Evolutionary conservation across 1,139 yeast species (phyloP), one percentile per base, ranked within the genome.

Genomic region (Magnusiomyces suaveolens): DNA sequence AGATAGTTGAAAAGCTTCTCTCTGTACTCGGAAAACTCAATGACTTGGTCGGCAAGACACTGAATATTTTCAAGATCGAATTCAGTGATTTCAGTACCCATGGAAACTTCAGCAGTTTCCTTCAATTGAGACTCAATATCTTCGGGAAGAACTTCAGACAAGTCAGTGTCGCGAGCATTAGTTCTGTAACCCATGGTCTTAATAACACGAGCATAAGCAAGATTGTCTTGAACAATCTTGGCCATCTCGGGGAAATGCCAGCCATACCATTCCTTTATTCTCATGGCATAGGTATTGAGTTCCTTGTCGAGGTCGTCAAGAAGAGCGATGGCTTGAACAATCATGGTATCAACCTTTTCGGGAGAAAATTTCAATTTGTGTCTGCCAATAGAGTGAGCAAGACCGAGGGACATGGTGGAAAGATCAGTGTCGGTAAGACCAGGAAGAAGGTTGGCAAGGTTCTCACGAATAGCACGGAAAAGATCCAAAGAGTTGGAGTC

Each of bases 211-310:
- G 75, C 72, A 71, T 82, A 90, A 54, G 96, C 95, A 67, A 87
- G 92, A 63, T 96, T 90, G 73, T 92, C 98, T 64, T 87, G 83
- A 64, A 90, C 89, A 70, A 92, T 88, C 79, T 92, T 92, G 68
- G 96, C 96, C 81, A 92, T 81, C 75, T 92, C 99, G 47, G 99
- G 99, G 83, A 92, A 94, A 73, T 92, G 99, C 99, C 99, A 92
- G 62, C 98, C 97, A 75, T 94, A 92, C 99, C 99, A 92, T 77
- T 92, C 99, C 77, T 90, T 90, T 70, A 75, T 70, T 77, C 99
- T 84, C 99, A 92, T 92, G 63, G 97, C 90, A 68, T 87, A 92
- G 52, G 97, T 94, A 77, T 92, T 92, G 67, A 92, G 80, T 71
- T 94, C 98, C 76, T 92, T 92, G 76, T 92, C 98, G 68, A 92